Percentiles rank a stretch among this genome's conserved stretches.
phyloP scores from a whole-genome alignment of 331 rosid species.

The Quercus phellos region DNA sequence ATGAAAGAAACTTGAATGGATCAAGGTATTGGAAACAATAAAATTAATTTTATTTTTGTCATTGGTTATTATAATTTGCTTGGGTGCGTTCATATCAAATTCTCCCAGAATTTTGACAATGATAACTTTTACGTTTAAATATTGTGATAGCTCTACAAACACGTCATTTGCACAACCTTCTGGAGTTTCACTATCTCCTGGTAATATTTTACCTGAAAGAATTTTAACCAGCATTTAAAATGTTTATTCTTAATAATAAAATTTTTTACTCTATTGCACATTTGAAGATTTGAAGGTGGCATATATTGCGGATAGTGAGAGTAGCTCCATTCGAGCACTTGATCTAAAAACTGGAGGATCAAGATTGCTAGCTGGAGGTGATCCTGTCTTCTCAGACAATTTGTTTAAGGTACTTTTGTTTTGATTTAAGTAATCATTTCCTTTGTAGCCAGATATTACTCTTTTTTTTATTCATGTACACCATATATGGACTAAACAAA shows the following conservation, averaged over 20 bases:
- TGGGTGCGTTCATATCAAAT: constrained; percentile 11
- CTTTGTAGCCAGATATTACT: neutral
- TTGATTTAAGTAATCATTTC: constrained; percentile 14
- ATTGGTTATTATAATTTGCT: neutral
- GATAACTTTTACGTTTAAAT: constrained; percentile 12
- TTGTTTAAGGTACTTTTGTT: constrained; percentile 63
- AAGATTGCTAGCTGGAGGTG: constrained; percentile 86
- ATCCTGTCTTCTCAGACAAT: constrained; percentile 71
- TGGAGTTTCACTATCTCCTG: constrained; percentile 83
- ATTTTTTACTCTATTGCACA: constrained; percentile 9
- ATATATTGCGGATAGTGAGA: constrained; percentile 92
- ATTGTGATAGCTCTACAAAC: constrained; percentile 56
- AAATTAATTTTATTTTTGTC: neutral
- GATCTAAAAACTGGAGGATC: constrained; percentile 84
- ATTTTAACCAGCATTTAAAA: neutral
- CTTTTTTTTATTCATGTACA: neutral
- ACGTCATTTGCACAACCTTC: constrained; percentile 97
- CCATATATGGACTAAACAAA: neutral
- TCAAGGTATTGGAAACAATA: constrained; percentile 45
- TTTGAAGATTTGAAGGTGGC: constrained; percentile 55
- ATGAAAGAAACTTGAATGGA: constrained; percentile 91
- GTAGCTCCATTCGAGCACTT: constrained; percentile 89
- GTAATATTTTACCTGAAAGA: constrained; percentile 41
- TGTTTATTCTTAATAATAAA: constrained; percentile 12
- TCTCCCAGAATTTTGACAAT: constrained; percentile 21